Base-by-base conservation (phyloP, 1,284 basidiomycete genomes). In the Coriolopsis trogii region DNA sequence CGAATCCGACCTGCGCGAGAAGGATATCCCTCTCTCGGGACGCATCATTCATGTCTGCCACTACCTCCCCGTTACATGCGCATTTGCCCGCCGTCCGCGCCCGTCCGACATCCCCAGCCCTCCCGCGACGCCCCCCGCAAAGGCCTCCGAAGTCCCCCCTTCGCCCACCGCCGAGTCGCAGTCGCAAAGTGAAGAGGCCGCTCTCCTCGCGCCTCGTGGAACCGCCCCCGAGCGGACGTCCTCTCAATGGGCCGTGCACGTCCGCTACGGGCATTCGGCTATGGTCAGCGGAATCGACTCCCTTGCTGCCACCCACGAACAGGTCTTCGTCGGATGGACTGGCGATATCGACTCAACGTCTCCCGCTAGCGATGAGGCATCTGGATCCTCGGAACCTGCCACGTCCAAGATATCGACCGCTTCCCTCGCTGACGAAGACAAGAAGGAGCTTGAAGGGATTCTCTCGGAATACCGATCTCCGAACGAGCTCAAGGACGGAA, bases 271-370 rank as follows among this genome's bases (percentile, higher is more conserved):
- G 20, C 96, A 99, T 70, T 86, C 93, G 5, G 96, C 96, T 7
- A 93, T 99, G 89, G 90, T 96, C 60, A 91, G 89, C 42, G 96
- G 97, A 30, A 95, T 98, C 64, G 84, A 87, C 50, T 91, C 88
- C 4, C 82, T 99, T 38, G 82, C 87, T 10, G 74, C 83, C 12
- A 89, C 89, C 0, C 91, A 96, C 69, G 87, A 94, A 59, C 93
- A 99, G 74, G 72, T 97, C 58, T 85, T 98, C 63, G 81, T 98
- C 40, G 96, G 93, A 24, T 97, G 95, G 91, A 93, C 92, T 0
- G 96, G 95, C 33, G 94, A 98, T 61, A 80, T 98, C 54, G 69
- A 80, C 12, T 65, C 73, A 2, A 52, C 56, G 28, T 45, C 52
- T 23, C 56, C 63, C n/a, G 46, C 62, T 37, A 55, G 56, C 38